Conservation (phyloP, 2,329 filamentous ascomycete genomes). For the Colletotrichum zoysiae region DNA sequence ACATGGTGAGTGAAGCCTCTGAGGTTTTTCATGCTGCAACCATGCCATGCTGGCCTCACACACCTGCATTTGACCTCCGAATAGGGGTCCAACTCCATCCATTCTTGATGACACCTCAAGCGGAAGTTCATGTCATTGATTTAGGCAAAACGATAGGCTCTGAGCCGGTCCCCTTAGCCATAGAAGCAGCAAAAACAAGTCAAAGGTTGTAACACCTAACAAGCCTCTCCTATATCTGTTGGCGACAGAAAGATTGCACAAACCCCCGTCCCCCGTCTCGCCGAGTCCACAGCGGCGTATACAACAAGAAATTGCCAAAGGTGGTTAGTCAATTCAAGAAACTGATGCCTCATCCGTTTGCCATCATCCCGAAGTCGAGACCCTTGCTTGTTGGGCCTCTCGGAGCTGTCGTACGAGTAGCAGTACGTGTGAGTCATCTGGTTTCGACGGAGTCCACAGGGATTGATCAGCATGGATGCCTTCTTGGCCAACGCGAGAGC, state of each 20-base stretch:
- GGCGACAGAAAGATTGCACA: not conserved
- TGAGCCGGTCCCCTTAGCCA: not conserved
- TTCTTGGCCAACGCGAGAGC: not conserved
- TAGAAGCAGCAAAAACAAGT: not conserved
- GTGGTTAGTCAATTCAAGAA: too few species aligned
- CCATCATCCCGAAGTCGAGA: not conserved
- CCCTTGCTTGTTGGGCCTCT: not conserved
- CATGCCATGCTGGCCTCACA: not conserved
- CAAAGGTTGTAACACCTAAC: not conserved
- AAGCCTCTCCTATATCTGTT: not conserved
- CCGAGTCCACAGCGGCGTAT: not conserved
- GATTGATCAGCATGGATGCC: not conserved
- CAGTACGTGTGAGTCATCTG: not conserved
- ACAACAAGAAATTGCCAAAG: not conserved
- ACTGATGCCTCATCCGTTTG: not conserved
- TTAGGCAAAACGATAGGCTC: not conserved
- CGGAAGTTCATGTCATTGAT: too few species aligned
- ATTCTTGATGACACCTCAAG: not conserved
- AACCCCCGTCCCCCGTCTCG: not conserved
- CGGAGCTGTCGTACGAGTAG: too few species aligned
- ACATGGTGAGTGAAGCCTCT: too few species aligned
- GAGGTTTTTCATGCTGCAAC: not conserved
- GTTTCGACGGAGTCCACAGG: too few species aligned
- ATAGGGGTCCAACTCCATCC: too few species aligned
- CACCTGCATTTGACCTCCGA: too few species aligned